These are phyloP conservation scores for Pseudogymnoascus sp. DNA, from an alignment of 2,329 filamentous ascomycete species.

Conservation along the genomic window DNA sequence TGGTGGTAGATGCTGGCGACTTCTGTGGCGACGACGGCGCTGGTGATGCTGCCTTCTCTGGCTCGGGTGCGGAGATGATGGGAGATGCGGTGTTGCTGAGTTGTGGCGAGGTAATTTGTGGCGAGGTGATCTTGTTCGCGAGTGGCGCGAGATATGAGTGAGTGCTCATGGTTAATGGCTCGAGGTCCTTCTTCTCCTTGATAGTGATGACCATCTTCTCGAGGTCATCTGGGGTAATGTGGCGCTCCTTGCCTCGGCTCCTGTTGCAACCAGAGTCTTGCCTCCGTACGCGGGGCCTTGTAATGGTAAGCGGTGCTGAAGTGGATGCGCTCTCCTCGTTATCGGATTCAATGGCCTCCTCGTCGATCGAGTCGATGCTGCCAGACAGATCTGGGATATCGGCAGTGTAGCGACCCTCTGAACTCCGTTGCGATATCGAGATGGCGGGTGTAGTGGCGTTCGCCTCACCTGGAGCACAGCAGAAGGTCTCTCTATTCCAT, in stretches of 20 bases:
- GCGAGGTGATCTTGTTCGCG: conserved; percentile 29
- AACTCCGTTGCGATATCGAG: conserved; percentile 26
- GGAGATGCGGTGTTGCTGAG: conserved; percentile 39
- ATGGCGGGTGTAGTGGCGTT: conserved; percentile 36
- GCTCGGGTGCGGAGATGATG: conserved; percentile 47
- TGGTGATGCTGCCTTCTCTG: conserved; percentile 38
- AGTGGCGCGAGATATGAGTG: conserved; percentile 37
- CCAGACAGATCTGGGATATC: conserved; percentile 66
- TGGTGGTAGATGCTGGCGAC: conserved; percentile 12
- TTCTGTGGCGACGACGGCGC: conserved; percentile 30
- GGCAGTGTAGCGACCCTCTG: conserved; percentile 35
- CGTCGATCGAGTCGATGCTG: conserved; percentile 64
- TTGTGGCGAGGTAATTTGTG: conserved; percentile 31
- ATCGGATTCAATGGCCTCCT: conserved; percentile 53
- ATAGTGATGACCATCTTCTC: conserved; percentile 93
- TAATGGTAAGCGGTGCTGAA: conserved; percentile 49
- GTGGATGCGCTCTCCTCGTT: conserved; percentile 34
- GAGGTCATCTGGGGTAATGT: conserved; percentile 86
- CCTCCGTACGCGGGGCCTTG: conserved; percentile 59
- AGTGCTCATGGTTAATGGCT: conserved; percentile 39
- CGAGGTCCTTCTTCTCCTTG: conserved; percentile 68
- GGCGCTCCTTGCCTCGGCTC: conserved; percentile 68
- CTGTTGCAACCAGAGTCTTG: conserved; percentile 65
- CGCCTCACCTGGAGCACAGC: conserved; percentile 58
- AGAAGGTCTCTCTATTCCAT: conserved; percentile 91